Conservation (phyloP, 495 filamentous ascomycete species). For the Neurospora hispaniola region DNA sequence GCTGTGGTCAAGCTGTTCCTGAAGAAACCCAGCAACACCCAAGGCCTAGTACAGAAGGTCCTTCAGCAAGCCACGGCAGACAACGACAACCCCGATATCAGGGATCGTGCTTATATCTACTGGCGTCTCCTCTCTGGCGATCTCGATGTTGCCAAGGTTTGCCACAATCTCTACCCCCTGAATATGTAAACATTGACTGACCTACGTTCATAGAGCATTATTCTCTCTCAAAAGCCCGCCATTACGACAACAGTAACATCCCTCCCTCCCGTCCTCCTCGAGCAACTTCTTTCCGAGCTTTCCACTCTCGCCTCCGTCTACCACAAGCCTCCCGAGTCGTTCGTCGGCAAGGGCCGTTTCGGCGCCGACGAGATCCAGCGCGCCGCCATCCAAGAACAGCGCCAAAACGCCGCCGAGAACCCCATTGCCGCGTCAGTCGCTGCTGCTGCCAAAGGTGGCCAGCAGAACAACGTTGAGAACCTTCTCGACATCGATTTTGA, state of each 20-base stretch:
- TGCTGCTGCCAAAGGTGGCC: constrained; percentile 47
- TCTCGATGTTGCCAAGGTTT: constrained; percentile 63
- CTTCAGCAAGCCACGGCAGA: constrained; percentile 99
- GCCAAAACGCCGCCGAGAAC: constrained; percentile 84
- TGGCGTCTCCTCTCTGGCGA: constrained; percentile 96
- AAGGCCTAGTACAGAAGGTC: constrained; percentile 87
- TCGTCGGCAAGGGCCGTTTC: constrained; percentile 85
- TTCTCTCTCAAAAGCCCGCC: constrained; percentile 94
- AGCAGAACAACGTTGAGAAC: constrained; percentile 81
- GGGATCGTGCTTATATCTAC: constrained; percentile 98
- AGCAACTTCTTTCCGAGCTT: constrained; percentile 95
- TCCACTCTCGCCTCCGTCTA: constrained; percentile 96
- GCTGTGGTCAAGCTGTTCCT: constrained; percentile 98
- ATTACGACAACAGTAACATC: constrained; percentile 97
- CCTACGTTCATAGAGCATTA: constrained; percentile 38
- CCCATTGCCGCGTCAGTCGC: constrained; percentile 80
- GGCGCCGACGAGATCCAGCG: constrained; percentile 88
- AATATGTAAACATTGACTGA: neutral
- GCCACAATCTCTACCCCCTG: neutral
- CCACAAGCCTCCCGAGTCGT: constrained; percentile 91
- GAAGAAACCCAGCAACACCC: constrained; percentile 88
- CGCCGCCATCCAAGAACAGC: constrained; percentile 92
- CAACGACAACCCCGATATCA: constrained; percentile 93
- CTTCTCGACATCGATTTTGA: constrained; percentile 98
- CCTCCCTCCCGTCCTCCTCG: constrained; percentile 79